These are phyloP conservation scores for Pseudophaeomoniella oleicola DNA, from an alignment of 2,329 filamentous ascomycete species.

Conservation along the genomic window DNA sequence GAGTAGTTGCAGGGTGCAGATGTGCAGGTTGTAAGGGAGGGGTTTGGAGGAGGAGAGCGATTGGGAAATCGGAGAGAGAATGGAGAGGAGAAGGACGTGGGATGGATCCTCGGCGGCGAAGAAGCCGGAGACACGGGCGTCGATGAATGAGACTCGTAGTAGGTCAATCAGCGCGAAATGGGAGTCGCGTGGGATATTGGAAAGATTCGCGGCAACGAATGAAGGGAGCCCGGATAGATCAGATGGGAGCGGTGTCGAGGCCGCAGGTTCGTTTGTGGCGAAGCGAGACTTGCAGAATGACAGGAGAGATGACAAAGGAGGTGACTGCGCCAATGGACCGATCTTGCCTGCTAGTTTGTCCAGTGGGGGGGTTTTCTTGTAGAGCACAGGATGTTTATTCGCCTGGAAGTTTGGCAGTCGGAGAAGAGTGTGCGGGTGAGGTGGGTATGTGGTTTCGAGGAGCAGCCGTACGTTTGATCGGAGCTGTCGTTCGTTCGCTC, in stretches of 20 bases:
- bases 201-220: conserved; percentile 43
- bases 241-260: conserved; percentile 55
- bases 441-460: conserved; percentile 57
- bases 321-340: conserved; percentile 39
- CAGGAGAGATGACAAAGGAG: conserved; percentile 49
- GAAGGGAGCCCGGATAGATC: conserved; percentile 50
- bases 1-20: conserved; percentile 68
- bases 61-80: conserved; percentile 21
- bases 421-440: conserved; percentile 61
- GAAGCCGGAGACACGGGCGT: conserved; percentile 65
- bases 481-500: conserved; percentile 55
- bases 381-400: conserved; percentile 55
- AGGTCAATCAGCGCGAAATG: conserved; percentile 80
- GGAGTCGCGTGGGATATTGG: conserved; percentile 43
- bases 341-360: conserved; percentile 72
- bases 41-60: conserved; percentile 14
- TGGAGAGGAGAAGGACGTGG: conserved; percentile 37
- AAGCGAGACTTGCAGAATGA: conserved; percentile 53
- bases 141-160: conserved; percentile 60
- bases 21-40: conserved; percentile 65
- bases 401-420: conserved; percentile 54
- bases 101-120: conserved; percentile 62
- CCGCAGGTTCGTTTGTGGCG: conserved; percentile 25
- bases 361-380: conserved; percentile 65
- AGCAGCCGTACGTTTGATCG: conserved; percentile 59